Conservation (phyloP, 306 rosid genomes). For the Canavalia ensiformis region DNA sequence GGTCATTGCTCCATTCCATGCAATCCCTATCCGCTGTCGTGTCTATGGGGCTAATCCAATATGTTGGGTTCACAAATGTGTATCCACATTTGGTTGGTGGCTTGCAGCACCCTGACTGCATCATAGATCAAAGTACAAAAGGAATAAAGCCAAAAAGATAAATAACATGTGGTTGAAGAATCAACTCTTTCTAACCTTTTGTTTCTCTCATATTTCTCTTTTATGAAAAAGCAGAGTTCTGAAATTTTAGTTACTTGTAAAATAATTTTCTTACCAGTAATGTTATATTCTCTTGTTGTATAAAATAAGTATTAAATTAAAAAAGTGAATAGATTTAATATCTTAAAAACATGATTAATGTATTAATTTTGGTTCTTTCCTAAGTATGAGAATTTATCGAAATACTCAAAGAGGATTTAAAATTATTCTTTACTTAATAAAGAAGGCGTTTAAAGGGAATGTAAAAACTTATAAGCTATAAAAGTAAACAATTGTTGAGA, state of each 20-base stretch:
- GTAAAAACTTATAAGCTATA: not conserved
- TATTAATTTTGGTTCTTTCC: too few relatives aligned
- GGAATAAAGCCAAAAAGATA: constrained; percentile 32
- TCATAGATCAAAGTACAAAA: not conserved
- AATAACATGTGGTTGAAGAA: constrained; percentile 48
- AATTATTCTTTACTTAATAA: not conserved
- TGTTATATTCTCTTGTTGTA: too few relatives aligned
- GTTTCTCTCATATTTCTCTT: not conserved
- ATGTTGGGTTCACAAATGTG: constrained; percentile 90
- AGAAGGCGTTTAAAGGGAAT: constrained; percentile 17
- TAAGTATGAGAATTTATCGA: too few relatives aligned
- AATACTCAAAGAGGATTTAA: not conserved
- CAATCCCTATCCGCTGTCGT: constrained; percentile 72
- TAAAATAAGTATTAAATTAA: too few relatives aligned
- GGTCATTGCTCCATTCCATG: constrained; percentile 83
- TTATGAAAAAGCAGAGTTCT: not conserved
- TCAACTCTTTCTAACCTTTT: constrained; percentile 14
- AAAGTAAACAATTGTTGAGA: not conserved
- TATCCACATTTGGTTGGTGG: constrained; percentile 91
- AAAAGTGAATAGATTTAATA: too few relatives aligned
- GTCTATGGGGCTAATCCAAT: constrained; percentile 90
- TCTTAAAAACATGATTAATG: too few relatives aligned
- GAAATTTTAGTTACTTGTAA: not conserved
- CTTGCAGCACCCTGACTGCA: constrained; percentile 91
- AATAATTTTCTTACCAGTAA: not conserved